These are phyloP conservation scores for Fusarium compactum DNA, from an alignment of 2,329 filamentous ascomycete species.

Conservation along the genomic window DNA sequence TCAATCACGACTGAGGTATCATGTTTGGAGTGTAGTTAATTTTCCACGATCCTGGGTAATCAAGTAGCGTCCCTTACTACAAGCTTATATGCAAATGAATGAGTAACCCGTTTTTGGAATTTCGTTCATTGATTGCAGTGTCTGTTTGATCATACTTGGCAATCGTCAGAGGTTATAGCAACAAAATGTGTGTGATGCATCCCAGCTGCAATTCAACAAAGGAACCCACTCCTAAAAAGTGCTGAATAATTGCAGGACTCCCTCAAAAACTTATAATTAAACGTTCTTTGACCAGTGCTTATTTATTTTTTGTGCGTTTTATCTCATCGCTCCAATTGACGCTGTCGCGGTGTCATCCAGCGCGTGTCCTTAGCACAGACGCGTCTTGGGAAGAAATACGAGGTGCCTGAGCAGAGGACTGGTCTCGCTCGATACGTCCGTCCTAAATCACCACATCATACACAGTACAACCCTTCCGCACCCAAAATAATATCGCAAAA, in stretches of 20 bases:
- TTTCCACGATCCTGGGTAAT: not conserved
- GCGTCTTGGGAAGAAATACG: not conserved
- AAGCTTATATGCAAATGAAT: not conserved
- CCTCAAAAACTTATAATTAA: fast-evolving
- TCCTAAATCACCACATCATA: not conserved
- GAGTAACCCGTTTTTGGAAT: not conserved
- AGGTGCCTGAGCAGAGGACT: not conserved
- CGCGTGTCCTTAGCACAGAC: not conserved
- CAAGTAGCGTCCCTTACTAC: fast-evolving
- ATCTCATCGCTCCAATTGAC: not conserved
- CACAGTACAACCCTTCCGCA: not conserved
- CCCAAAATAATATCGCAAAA: not conserved
- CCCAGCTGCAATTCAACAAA: too few species aligned
- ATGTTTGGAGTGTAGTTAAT: not conserved
- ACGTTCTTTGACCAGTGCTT: not conserved
- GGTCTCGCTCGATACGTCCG: too few species aligned
- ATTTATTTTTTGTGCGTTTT: not conserved
- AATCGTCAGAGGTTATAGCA: too few species aligned
- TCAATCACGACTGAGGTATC: not conserved
- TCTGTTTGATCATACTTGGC: too few species aligned
- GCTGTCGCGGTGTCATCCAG: not conserved
- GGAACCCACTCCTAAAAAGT: too few species aligned
- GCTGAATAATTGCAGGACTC: too few species aligned
- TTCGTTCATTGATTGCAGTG: too few species aligned
- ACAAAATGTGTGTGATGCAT: too few species aligned